phyloP scores from a whole-genome alignment of 2,329 filamentous ascomycete genomes.

The Exophiala sp. region DNA sequence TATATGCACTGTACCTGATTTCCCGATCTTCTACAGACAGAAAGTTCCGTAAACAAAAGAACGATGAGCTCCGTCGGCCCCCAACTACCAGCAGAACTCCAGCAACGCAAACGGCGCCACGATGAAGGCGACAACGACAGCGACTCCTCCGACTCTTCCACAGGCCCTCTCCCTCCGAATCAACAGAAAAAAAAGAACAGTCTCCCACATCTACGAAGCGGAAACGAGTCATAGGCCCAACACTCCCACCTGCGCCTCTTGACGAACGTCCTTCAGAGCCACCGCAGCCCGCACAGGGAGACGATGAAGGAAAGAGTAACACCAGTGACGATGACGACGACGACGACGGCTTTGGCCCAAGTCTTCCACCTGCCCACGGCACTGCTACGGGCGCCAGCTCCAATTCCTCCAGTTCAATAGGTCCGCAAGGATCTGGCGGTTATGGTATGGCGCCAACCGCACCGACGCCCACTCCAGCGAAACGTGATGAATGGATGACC shows the following conservation, averaged over 20 bases:
- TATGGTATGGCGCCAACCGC: too few species aligned
- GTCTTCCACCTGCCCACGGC: conserved; percentile 33
- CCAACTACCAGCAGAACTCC: conserved; percentile 34
- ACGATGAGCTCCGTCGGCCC: conserved; percentile 33
- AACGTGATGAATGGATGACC: conserved; percentile 83
- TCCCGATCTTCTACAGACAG: too few species aligned
- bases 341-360: conserved; percentile 42
- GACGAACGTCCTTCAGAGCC: conserved; percentile 38
- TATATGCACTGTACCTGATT: too few species aligned
- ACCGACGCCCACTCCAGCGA: conserved; percentile 35
- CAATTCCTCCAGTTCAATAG: conserved; percentile 27
- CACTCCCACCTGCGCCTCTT: conserved; percentile 48
- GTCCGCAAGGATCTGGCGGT: conserved; percentile 29
- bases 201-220: conserved; percentile 39
- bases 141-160: conserved; percentile 14
- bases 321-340: conserved; percentile 32
- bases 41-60: background rate
- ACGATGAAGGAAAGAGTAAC: conserved; percentile 30
- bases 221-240: conserved; percentile 50
- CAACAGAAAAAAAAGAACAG: conserved; percentile 8
- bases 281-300: too few species aligned
- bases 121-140: conserved; percentile 24
- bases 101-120: conserved; percentile 35
- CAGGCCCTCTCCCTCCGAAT: conserved; percentile 18
- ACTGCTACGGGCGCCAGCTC: conserved; percentile 20